Evolutionary conservation across 768 basidiomycete species (phyloP).

Genomic region (Kwoniella mangroviensis): DNA sequence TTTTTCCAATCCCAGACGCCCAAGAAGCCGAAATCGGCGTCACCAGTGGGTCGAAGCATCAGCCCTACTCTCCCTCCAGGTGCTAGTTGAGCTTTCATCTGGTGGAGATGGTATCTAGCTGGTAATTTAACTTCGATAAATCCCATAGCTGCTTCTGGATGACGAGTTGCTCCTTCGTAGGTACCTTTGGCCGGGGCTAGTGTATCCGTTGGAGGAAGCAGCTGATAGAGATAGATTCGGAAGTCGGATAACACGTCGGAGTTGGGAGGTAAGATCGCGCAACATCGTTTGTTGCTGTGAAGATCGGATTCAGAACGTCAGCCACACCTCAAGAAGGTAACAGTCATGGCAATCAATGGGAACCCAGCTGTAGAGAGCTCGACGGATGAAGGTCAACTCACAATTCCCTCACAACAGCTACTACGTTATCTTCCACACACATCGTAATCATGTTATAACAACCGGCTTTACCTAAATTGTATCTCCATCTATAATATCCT

Average conservation of each 20-base stretch:
- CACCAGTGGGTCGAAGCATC: background rate
- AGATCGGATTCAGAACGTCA: background rate
- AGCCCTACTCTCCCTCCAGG: background rate
- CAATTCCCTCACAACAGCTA: slow-evolving; percentile 1
- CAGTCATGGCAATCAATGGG: background rate
- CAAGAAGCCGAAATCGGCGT: background rate
- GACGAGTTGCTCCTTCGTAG: background rate
- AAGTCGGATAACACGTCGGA: background rate
- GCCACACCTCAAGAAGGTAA: background rate
- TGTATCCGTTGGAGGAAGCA: background rate
- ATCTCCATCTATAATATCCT: slow-evolving; percentile 5
- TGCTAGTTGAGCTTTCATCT: background rate
- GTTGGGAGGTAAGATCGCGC: background rate
- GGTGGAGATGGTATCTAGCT: background rate
- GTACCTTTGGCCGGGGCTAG: background rate
- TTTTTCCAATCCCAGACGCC: slow-evolving; percentile 7
- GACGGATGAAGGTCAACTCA: background rate
- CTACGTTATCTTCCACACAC: slow-evolving; percentile 5
- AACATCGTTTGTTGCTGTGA: background rate
- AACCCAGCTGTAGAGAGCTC: background rate
- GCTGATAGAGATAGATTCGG: background rate
- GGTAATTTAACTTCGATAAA: background rate
- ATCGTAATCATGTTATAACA: background rate
- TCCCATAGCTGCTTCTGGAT: background rate
- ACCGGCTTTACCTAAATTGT: background rate